Evolutionary conservation across 257 asterid species (phyloP).

Genomic region (Euphrasia confusa): DNA sequence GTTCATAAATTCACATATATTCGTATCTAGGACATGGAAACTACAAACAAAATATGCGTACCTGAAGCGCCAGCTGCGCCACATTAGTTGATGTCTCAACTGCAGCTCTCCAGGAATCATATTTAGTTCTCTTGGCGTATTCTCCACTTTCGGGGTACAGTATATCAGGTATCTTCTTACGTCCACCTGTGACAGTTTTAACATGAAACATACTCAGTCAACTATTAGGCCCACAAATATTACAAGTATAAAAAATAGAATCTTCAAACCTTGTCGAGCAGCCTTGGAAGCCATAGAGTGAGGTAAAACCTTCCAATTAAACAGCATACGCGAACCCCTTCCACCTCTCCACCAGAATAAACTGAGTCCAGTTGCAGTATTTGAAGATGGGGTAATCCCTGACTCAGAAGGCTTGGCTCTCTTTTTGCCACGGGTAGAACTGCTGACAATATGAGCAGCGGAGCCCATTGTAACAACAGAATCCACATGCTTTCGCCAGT

Average conservation of each 20-base stretch:
- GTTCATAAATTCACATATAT: conserved; percentile 3
- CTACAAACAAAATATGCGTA: conserved; percentile 26
- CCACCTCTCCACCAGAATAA: conserved; percentile 99
- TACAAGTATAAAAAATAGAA: conserved; percentile 21
- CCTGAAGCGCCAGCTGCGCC: conserved; percentile 95
- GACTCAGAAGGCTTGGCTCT: conserved; percentile 45
- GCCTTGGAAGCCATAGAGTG: conserved; percentile 76
- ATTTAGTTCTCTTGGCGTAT: conserved; percentile 69
- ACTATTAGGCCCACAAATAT: conserved; percentile 23
- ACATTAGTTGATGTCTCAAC: conserved; percentile 76
- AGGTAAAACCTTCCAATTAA: conserved; percentile 83
- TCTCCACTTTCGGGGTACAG: conserved; percentile 83
- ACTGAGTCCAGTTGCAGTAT: conserved; percentile 57
- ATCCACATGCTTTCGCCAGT: conserved; percentile 86
- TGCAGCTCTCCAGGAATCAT: conserved; percentile 84
- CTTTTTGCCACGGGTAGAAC: conserved; percentile 58
- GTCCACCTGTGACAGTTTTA: conserved; percentile 58
- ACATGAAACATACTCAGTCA: conserved; percentile 26
- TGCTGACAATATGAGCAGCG: conserved; percentile 52
- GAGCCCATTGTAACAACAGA: conserved; percentile 73
- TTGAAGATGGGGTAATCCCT: conserved; percentile 45
- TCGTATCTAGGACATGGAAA: conserved; percentile 13
- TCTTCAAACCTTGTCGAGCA: conserved; percentile 78
- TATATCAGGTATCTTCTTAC: conserved; percentile 72
- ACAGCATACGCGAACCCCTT: conserved; percentile 67